Base-by-base conservation (phyloP, 2,329 filamentous ascomycete species). In the Aureobasidium zeae region DNA sequence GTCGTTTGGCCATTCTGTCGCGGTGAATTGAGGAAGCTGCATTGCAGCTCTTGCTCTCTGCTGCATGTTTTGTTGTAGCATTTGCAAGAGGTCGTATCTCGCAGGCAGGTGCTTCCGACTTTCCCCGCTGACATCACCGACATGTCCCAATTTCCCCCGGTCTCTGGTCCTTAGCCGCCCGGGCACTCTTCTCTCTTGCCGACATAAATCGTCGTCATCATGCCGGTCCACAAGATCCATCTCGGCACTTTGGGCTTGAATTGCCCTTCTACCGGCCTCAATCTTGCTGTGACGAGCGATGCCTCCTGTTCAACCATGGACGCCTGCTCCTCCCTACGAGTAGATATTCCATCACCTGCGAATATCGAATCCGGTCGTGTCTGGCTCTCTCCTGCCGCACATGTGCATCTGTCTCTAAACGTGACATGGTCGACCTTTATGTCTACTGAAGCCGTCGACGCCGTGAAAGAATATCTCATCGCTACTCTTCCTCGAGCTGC, bases 91-190 rank as follows among this genome's bases (percentile, higher is more conserved):
- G 4, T 32, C 13, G 32, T 25, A 32, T 41, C 20, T 32, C 24
- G 11, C 28, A 24, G 36, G 36, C 19, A 39, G 19, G 13, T 24
- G 37, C 37, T 9, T 34, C 39, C 39, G 39, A 21, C n/a, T 17
- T 15, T 34, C 39, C 39, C 39, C 39, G 39, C 39, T 43, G 11
- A 43, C 39, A 43, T 43, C 39, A 43, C 38, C 13, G 13, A 16
- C 20, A n/a, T 32, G 5, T 9, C 9, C 38, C 38, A 19, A 26
- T 21, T 42, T 26, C 8, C 16, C 15, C 38, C 38, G 38, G 32
- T 4, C 5, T 8, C 4, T 5, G 10, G 26, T 20, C 17, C 30
- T n/a, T 17, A 4, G n/a, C 9, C n/a, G 7, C 8, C 9, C 38
- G 20, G 20, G 20, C 11, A 42, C 38, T 9, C 15, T 20, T 2